Evolutionary conservation across 2,329 filamentous ascomycete species (phyloP), one percentile per base, ranked within the genome.

Genomic region (Thielaviopsis populi): DNA sequence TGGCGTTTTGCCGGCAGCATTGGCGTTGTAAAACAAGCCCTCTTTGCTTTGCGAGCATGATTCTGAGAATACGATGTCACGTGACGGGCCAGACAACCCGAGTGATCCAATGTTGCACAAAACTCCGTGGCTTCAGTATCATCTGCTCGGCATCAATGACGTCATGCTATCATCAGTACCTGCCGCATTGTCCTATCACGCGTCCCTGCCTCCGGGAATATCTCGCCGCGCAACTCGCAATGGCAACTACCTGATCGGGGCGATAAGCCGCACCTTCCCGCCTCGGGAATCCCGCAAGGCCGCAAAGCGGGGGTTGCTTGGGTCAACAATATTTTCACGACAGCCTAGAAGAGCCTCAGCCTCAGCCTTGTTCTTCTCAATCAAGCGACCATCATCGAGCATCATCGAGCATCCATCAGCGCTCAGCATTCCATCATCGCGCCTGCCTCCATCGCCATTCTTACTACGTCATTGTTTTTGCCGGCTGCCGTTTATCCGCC

Each of bases 401-500:
- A 50, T 50, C 27, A n/a, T n/a, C n/a, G n/a, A n/a, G n/a, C 24
- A 27, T 48, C 46, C 8, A 22, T 24, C 46, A 15, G 11, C 22
- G 19, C 11, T 13, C 46, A 11, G 11, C 46, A 11, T 50, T 15
- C 19, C 19, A 11, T 27, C 24, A 50, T 50, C 46, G 24, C 46
- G 19, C 19, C 46, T 27, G 24, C 22, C 15, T 50, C 10, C 19
- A 13, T 22, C 24, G 15, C 53, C 53, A 33, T 56, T 56, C 53
- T 56, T 56, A 56, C 53, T 33, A 56, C 22, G 22, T 50, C 46
- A 50, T 50, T 50, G 15, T 37, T 56, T 37, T 33, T 53, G 22
- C 46, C 41, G 2, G 33, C 59, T 43, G 62, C 42, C 37, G 19
- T 63, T 59, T 40, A 46, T 63, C 54, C 15, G 50, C n/a, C 50